A percentile compares a stretch with the other conserved stretches of the same genome.
Evolutionary conservation across 345 rosid species (phyloP).

Genomic region (Melaleuca quinquenervia): DNA sequence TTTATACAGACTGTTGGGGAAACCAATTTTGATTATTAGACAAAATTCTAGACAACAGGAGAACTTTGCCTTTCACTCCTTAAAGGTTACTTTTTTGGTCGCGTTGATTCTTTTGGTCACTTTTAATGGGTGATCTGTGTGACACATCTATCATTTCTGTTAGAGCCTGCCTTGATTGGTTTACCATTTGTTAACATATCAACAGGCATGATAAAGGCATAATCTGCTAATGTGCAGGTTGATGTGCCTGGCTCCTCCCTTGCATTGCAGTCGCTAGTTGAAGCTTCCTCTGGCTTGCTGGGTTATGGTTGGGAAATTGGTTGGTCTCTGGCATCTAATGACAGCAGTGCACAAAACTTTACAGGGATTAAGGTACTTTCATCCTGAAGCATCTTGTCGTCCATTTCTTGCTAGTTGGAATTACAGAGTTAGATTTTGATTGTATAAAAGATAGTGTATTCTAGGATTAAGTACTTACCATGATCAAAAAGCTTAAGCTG

Average conservation of each 20-base stretch:
- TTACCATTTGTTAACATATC: constrained; percentile 3
- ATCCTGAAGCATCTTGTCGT: not conserved
- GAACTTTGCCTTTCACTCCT: not conserved
- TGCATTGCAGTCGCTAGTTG: constrained; percentile 66
- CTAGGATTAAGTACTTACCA: not conserved
- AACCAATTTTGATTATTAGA: not conserved
- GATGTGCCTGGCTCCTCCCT: constrained; percentile 65
- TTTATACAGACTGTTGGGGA: not conserved
- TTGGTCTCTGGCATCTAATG: constrained; percentile 71
- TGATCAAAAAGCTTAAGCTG: not conserved
- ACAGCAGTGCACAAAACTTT: constrained; percentile 20
- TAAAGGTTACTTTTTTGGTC: not conserved
- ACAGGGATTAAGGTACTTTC: not conserved
- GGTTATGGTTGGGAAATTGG: constrained; percentile 91
- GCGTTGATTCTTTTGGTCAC: not conserved
- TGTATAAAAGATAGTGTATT: not conserved
- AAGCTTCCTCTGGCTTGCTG: constrained; percentile 53
- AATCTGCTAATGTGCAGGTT: constrained; percentile 40
- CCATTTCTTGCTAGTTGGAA: not conserved
- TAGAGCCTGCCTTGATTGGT: not conserved
- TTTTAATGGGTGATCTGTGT: not conserved
- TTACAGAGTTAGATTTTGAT: not conserved
- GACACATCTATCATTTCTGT: not conserved
- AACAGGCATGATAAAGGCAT: not conserved
- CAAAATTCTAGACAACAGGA: not conserved